phyloP scores from a whole-genome alignment of 179 eudicot genomes.

The Pouteria campechiana region DNA sequence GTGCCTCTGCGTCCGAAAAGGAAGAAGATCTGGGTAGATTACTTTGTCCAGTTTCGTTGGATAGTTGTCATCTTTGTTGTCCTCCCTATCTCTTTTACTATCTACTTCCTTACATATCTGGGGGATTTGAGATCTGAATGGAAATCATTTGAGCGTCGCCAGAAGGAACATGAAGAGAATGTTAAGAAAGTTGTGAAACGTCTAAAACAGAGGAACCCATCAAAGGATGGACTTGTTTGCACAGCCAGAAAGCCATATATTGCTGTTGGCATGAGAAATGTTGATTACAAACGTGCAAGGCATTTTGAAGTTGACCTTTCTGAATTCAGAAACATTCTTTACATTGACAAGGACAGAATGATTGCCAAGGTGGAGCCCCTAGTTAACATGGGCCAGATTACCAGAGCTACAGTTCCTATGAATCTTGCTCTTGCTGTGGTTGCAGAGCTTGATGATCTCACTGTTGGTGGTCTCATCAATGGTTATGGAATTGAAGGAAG shows the following conservation, averaged over 20 bases:
- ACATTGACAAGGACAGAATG: conserved; percentile 68
- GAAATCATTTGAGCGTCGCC: conserved; percentile 75
- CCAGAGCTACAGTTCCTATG: conserved; percentile 85
- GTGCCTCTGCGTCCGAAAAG: conserved; percentile 89
- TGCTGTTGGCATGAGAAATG: conserved; percentile 92
- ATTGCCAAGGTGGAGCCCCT: conserved; percentile 75
- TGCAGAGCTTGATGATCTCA: conserved; percentile 92
- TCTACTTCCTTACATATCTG: conserved; percentile 72
- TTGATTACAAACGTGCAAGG: conserved; percentile 92
- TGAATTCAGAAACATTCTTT: conserved; percentile 63
- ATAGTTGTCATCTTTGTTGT: conserved; percentile 71
- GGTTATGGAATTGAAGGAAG: conserved; percentile 98
- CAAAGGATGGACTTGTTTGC: conserved; percentile 89
- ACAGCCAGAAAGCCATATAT: conserved; percentile 91
- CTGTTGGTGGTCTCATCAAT: conserved; percentile 94
- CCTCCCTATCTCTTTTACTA: conserved; percentile 67
- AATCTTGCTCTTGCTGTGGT: conserved; percentile 91
- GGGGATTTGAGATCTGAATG: conserved; percentile 67
- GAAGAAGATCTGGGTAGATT: conserved; percentile 75
- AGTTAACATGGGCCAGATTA: conserved; percentile 94
- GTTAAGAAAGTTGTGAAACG: conserved; percentile 71
- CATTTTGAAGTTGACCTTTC: conserved; percentile 94
- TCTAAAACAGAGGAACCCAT: conserved; percentile 62
- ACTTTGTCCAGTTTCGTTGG: conserved; percentile 86
- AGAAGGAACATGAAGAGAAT: conserved; percentile 83